These are phyloP conservation scores for Pisolithus sp. DNA, from an alignment of 768 basidiomycete species.

Conservation along the genomic window DNA sequence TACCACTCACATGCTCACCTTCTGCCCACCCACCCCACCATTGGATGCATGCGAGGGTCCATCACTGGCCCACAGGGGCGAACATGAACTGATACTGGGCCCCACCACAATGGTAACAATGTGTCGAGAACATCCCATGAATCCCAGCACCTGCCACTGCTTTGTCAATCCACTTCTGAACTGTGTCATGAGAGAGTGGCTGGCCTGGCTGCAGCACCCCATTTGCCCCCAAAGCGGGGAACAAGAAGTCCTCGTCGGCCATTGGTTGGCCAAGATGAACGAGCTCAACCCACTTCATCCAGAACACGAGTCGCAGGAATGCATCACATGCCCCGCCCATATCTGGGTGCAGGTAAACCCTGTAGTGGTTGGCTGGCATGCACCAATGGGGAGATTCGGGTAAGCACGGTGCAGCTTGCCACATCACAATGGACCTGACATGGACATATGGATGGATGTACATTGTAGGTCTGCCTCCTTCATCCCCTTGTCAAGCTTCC, in stretches of 20 bases:
- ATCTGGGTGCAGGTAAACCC: too few species aligned
- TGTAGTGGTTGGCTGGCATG: slow-evolving; percentile 3
- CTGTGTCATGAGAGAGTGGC: slow-evolving; percentile 16
- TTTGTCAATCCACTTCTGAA: slow-evolving; percentile 18
- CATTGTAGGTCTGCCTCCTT: slow-evolving; percentile 14
- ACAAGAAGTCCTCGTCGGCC: slow-evolving; percentile 12
- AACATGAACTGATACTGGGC: slow-evolving; percentile 26
- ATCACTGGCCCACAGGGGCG: slow-evolving; percentile 28
- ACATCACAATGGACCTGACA: background rate
- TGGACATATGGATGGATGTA: background rate
- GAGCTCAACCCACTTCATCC: slow-evolving; percentile 1
- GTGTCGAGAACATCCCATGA: slow-evolving; percentile 17
- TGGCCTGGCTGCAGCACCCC: slow-evolving; percentile 15
- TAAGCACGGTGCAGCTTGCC: background rate
- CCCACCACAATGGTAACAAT: slow-evolving; percentile 24
- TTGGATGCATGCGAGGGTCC: slow-evolving; percentile 28
- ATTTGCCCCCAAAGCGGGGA: slow-evolving; percentile 18
- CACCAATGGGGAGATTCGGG: too few species aligned
- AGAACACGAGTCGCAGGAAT: background rate
- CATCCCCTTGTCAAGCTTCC: slow-evolving; percentile 18
- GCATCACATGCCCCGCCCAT: background rate
- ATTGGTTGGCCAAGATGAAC: slow-evolving; percentile 4
- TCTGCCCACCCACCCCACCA: slow-evolving; percentile 43
- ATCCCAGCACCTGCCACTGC: slow-evolving; percentile 4
- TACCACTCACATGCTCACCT: slow-evolving; percentile 28